These are phyloP conservation scores for Salvia hispanica DNA, from an alignment of 257 asterid genomes.

Conservation along the genomic window DNA sequence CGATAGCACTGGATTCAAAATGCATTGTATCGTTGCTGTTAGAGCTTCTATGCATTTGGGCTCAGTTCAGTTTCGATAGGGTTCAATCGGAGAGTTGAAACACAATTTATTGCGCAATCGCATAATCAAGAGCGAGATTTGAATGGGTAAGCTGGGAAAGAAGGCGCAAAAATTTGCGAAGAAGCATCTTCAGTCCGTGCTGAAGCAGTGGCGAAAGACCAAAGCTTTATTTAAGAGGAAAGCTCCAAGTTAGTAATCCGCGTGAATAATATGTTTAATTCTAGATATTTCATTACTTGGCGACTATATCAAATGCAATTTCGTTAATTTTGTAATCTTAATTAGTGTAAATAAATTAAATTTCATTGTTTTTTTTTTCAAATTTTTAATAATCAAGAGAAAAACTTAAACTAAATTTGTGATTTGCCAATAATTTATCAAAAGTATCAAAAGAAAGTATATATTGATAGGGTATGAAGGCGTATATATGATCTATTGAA, in stretches of 20 bases:
- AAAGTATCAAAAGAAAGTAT: no score
- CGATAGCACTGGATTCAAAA: no score
- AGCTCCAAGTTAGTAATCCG: constrained; percentile 46
- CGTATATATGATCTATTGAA: no score
- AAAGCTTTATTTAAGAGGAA: constrained; percentile 72
- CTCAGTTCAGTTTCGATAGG: constrained; percentile 22
- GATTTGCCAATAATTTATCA: no score
- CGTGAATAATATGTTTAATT: background rate
- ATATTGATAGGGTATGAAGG: no score
- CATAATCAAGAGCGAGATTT: constrained; percentile 12
- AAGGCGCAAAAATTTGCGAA: constrained; percentile 93
- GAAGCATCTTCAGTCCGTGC: constrained; percentile 86
- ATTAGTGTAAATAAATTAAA: no score
- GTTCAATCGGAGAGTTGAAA: constrained; percentile 26
- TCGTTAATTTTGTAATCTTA: no score
- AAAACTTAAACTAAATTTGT: no score
- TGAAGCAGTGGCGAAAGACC: constrained; percentile 63
- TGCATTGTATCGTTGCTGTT: background rate
- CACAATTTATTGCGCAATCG: constrained; percentile 1
- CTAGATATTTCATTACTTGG: no score
- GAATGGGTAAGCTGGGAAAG: constrained; percentile 89
- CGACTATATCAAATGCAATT: no score
- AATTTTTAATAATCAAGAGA: no score
- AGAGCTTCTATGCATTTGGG: background rate
- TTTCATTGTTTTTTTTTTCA: no score